Evolutionary conservation across 2,329 filamentous ascomycete species (phyloP), one percentile per base, ranked within the genome.

Genomic region (Diaporthe eres): DNA sequence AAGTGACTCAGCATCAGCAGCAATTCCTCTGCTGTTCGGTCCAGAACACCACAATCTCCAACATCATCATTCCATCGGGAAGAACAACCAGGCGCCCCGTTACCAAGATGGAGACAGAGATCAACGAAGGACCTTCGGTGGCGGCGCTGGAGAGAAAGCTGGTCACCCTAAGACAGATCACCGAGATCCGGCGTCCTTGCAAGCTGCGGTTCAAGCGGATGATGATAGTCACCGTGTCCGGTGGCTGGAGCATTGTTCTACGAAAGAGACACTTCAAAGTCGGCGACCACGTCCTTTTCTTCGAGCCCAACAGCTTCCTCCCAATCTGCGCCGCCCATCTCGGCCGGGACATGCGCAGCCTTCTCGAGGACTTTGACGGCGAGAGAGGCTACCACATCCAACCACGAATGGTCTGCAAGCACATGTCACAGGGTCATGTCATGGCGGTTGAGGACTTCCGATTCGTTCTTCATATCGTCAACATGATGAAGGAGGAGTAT

Each of bases 271-370:
- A 71, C 0, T 80, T 76, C 75, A 3, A 76, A 22, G 63, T 75
- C 2, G 80, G 79, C 57, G 77, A 83, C n/a, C 68, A 80, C 1
- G 80, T 83, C 6, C 75, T 84, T 25, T 84, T 78, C 55, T 81
- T 83, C 68, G 81, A 83, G 73, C 81, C 82, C 31, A 82, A 84
- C 76, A 81, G 80, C 60, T 82, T 83, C 76, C 65, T 84, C 9
- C 82, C 82, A 10, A 61, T 58, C 12, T 63, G 34, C 9, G 65
- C 78, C 42, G 39, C 71, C n/a, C 73, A 78, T 1, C 81, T 78
- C 22, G 47, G 55, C 31, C 78, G 80, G 81, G 78, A 82, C 31
- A 76, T 80, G 71, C 28, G 31, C 9, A 15, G 57, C 42, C 15
- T 7, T 19, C 76, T 80, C 53, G 72, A 57, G 15, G 53, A 58